phyloP scores from a whole-genome alignment of 2,329 filamentous ascomycete genomes.

The Claviceps sp. region DNA sequence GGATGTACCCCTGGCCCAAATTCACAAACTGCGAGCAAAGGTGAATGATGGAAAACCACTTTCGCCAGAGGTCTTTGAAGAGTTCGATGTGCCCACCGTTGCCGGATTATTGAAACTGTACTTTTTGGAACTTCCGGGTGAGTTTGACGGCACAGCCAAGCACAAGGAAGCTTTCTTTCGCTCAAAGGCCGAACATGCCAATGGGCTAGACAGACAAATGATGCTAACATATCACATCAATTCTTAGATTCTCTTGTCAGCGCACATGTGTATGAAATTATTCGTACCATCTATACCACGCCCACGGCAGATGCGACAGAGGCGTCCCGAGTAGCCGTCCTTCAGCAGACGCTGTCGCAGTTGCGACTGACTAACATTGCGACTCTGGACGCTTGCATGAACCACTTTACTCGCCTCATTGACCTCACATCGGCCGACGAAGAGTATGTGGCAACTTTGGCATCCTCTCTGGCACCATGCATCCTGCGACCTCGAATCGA shows the following conservation, averaged over 20 bases:
- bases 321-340: constrained; percentile 68
- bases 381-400: constrained; percentile 95
- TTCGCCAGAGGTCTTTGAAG: constrained; percentile 60
- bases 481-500: constrained; percentile 78
- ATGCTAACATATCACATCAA: neutral
- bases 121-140: constrained; percentile 84
- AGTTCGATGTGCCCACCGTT: constrained; percentile 88
- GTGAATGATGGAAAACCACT: constrained; percentile 82
- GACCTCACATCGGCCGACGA: constrained; percentile 95
- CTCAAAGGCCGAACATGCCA: too few relatives aligned
- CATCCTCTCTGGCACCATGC: constrained; percentile 65
- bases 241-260: constrained; percentile 91
- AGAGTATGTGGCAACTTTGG: constrained; percentile 61
- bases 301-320: constrained; percentile 65
- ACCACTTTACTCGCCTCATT: constrained; percentile 92
- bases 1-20: constrained; percentile 74
- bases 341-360: constrained; percentile 92
- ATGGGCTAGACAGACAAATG: neutral
- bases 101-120: constrained; percentile 90
- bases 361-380: constrained; percentile 94
- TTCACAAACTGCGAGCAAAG: constrained; percentile 67
- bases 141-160: constrained; percentile 18
- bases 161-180: neutral
- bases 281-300: constrained; percentile 90
- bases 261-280: constrained; percentile 95